Base-by-base conservation (phyloP, 1,139 yeast genomes). In the Waltiozyma sp. region DNA sequence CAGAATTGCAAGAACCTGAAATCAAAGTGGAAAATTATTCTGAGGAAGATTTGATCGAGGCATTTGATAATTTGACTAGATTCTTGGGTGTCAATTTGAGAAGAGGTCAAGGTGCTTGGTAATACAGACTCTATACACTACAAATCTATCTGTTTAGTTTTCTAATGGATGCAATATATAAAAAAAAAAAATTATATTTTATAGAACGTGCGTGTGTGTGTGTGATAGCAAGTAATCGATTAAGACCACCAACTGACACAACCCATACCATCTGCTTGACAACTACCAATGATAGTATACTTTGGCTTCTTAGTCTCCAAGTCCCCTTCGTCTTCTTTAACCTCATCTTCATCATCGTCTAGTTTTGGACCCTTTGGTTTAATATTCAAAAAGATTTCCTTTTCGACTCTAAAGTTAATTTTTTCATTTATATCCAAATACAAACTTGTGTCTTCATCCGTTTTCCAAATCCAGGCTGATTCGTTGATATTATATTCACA, bases 221-320 rank as follows among this genome's bases (percentile, higher is more conserved):
- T 21, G 23, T 21, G 4, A 4, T 8, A 21, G 23, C 8, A 21
- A 4, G 23, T 21, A 21, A 21, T 8, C 23, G 23, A 21, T 21
- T 8, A 21, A 21, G 23, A 21, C 98, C 98, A 91, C 97, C 97
- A 91, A 42, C 89, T 75, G 35, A 86, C 80, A 55, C 94, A 77
- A 5, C 98, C 98, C 93, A 87, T 85, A 39, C 98, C 98, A 55
- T 87, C 96, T 4, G 86, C 77, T 59, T 88, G 96, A 61, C 96
- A 88, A 43, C 95, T 83, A n/a, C 93, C 96, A 31, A 84, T 63
- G 31, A 91, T 66, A 13, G 88, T 86, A 61, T 86, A 88, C 16
- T 96, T 91, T 61, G 73, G 60, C 58, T 66, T 57, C 34, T 56
- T 56, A 14, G 56, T 55, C 26, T 56, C 60, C 14, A 52, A 51